phyloP scores from a whole-genome alignment of 2,329 filamentous ascomycete genomes.

The Colletotrichum spinosum region DNA sequence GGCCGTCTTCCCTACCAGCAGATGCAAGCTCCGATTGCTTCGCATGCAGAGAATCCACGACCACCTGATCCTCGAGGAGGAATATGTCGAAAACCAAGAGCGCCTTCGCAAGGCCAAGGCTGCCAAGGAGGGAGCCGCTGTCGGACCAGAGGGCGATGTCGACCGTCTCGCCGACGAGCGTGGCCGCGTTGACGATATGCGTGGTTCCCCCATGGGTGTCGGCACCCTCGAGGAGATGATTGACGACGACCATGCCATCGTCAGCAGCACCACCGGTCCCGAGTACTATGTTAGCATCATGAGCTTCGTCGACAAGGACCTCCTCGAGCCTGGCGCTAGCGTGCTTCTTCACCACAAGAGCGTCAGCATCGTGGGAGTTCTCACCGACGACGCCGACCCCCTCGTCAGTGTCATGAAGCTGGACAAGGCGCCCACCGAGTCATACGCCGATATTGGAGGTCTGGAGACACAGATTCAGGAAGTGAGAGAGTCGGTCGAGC shows the following conservation, averaged over 20 bases:
- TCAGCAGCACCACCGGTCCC: slow-evolving; percentile 95
- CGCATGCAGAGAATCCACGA: slow-evolving; percentile 99
- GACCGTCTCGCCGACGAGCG: slow-evolving; percentile 96
- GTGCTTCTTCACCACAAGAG: slow-evolving; percentile 97
- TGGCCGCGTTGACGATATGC: slow-evolving; percentile 96
- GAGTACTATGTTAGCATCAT: slow-evolving; percentile 99
- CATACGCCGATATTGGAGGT: slow-evolving; percentile 98
- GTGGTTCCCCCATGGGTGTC: slow-evolving; percentile 98
- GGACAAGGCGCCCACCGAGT: slow-evolving; percentile 97
- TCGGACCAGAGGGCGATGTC: slow-evolving; percentile 76
- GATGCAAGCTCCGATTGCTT: slow-evolving; percentile 96
- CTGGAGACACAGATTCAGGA: slow-evolving; percentile 96
- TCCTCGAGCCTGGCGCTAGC: slow-evolving; percentile 94
- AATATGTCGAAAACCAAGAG: slow-evolving; percentile 99
- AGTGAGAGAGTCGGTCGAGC: slow-evolving; percentile 95
- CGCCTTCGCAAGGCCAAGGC: slow-evolving; percentile 92
- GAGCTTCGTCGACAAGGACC: slow-evolving; percentile 99
- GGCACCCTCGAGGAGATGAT: slow-evolving; percentile 98
- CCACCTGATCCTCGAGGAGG: slow-evolving; percentile 94
- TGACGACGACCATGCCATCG: slow-evolving; percentile 98
- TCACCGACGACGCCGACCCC: slow-evolving; percentile 96
- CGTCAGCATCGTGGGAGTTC: slow-evolving; percentile 95
- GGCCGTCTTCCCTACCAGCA: slow-evolving; percentile 91
- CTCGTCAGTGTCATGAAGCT: slow-evolving; percentile 99
- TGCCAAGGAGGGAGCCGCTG: slow-evolving; percentile 75